Conservation (phyloP, 2,329 filamentous ascomycete genomes). For the Thermothelomyces thermophilus region DNA sequence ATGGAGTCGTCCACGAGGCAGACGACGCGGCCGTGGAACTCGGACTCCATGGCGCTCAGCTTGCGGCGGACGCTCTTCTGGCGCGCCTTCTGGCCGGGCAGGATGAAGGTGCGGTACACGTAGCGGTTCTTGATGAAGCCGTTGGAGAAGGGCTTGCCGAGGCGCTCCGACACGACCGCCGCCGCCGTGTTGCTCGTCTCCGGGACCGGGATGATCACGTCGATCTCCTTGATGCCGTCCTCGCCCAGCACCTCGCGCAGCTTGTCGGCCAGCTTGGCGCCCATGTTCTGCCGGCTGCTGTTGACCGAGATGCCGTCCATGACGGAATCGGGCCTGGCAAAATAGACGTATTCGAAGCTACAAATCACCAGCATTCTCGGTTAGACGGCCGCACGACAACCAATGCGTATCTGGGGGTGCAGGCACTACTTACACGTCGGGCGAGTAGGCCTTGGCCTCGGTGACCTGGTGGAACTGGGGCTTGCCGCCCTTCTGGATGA, state of each 20-base stretch:
- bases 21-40: slow-evolving; percentile 76
- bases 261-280: slow-evolving; percentile 67
- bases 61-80: slow-evolving; percentile 87
- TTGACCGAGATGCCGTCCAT: slow-evolving; percentile 89
- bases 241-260: slow-evolving; percentile 62
- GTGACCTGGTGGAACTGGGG: slow-evolving; percentile 73
- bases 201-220: slow-evolving; percentile 72
- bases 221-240: slow-evolving; percentile 67
- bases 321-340: slow-evolving; percentile 71
- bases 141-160: slow-evolving; percentile 71
- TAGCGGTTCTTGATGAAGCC: slow-evolving; percentile 88
- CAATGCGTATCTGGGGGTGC: too few species aligned
- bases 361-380: too few species aligned
- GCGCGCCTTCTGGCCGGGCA: slow-evolving; percentile 66
- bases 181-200: slow-evolving; percentile 75
- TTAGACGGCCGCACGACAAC: too few species aligned
- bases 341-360: slow-evolving; percentile 79
- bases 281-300: slow-evolving; percentile 80
- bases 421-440: slow-evolving; percentile 61
- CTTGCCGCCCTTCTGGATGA: slow-evolving; percentile 68
- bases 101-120: slow-evolving; percentile 69
- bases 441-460: slow-evolving; percentile 61
- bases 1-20: slow-evolving; percentile 85
- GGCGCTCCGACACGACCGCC: slow-evolving; percentile 63
- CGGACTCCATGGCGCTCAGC: slow-evolving; percentile 76